Evolutionary conservation across 768 basidiomycete species (phyloP), one percentile per base, ranked within the genome.

Genomic region (Lyophyllum atratum): DNA sequence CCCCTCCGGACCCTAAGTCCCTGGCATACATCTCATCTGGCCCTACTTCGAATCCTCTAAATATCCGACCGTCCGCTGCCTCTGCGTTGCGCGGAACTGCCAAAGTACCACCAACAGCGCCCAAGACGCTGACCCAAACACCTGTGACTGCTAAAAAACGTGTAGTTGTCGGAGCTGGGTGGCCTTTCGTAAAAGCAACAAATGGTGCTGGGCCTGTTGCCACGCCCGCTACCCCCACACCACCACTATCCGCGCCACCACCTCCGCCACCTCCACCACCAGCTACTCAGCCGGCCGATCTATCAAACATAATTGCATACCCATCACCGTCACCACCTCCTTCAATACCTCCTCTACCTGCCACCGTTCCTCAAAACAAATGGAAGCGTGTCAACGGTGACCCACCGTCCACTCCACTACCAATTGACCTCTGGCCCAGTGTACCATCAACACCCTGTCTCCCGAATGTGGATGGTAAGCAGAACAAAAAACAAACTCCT

Each of bases 21-120:
- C 53, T 79, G 22, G 75, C 73, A 1, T 75, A 73, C 57, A 75
- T 79, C 31, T 63, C 76, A n/a, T 62, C 70, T 7, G 78, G 77
- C 11, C 74, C 81, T 9, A 65, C 75, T 24, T 76, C 73, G 0
- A 87, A 87, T 64, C 84, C 85, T 22, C 67, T 86, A 39, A 76
- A 74, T 46, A 86, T 87, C 52, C 74, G 77, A 24, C 82, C 85
- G 52, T 33, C 50, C 51, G 57, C 26, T 19, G 54, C 37, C 22
- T 47, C 21, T 22, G 28, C n/a, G 26, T 22, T 15, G 26, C 47
- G 44, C 26, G 24, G 45, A 26, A 29, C 56, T n/a, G 40, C 58
- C n/a, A 71, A 67, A 39, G 51, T 65, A 9, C 49, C 62, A 19
- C 72, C 73, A 11, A 68, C 52, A 25, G 69, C 65, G 0, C 71